phyloP scores from a whole-genome alignment of 306 rosid genomes.

The Datisca glomerata region DNA sequence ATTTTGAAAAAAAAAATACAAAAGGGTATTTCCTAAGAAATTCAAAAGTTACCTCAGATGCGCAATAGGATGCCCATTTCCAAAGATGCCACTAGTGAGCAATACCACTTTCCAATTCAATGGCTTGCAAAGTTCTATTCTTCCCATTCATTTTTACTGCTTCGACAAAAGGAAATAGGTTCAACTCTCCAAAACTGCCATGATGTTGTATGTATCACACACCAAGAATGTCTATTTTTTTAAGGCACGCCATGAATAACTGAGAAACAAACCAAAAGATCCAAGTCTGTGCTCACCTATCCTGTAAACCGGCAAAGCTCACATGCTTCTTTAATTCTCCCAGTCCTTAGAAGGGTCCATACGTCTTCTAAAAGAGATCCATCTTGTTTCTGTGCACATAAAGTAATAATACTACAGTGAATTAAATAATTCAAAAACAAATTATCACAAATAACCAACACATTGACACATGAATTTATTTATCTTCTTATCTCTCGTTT shows the following conservation, averaged over 20 bases:
- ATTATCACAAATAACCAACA: background rate
- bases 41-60: constrained; percentile 62
- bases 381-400: constrained; percentile 69
- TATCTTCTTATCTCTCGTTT: background rate
- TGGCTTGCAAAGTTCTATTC: constrained; percentile 83
- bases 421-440: too few species aligned
- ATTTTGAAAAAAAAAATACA: background rate
- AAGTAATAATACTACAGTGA: constrained; percentile 4
- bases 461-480: background rate
- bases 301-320: constrained; percentile 90
- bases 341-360: constrained; percentile 94
- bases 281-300: constrained; percentile 42
- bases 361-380: constrained; percentile 93
- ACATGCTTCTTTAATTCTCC: constrained; percentile 91
- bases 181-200: constrained; percentile 80
- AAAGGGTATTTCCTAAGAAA: background rate
- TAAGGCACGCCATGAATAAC: too few species aligned
- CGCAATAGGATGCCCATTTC: constrained; percentile 98
- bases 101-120: constrained; percentile 89
- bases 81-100: constrained; percentile 95
- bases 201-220: background rate
- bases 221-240: too few species aligned
- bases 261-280: background rate
- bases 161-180: constrained; percentile 71
- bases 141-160: constrained; percentile 67